phyloP scores from a whole-genome alignment of 176 grass and related monocot species.

The Cenchrus fungigraminus region DNA sequence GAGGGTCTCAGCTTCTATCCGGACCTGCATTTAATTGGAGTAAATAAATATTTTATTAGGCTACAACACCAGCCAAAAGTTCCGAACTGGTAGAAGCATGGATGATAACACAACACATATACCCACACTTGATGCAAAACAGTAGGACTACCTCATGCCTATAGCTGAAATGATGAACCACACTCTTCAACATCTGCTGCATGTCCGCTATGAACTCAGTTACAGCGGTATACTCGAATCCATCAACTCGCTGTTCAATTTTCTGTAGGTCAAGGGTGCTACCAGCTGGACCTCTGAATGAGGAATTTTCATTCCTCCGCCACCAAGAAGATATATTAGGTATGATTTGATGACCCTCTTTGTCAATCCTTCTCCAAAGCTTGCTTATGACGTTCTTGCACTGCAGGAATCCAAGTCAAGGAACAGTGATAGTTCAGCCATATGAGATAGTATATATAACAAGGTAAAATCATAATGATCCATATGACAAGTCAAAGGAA shows the following conservation, averaged over 20 bases:
- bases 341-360: slow-evolving; percentile 87
- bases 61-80: not conserved
- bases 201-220: slow-evolving; percentile 87
- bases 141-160: slow-evolving; percentile 60
- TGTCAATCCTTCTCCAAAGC: slow-evolving; percentile 90
- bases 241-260: slow-evolving; percentile 90
- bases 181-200: slow-evolving; percentile 88
- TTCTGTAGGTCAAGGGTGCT: slow-evolving; percentile 75
- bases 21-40: slow-evolving; percentile 56
- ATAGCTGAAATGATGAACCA: slow-evolving; percentile 79
- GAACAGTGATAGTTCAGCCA: slow-evolving; percentile 16
- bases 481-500: not conserved
- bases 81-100: not conserved
- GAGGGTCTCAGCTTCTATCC: slow-evolving; percentile 78
- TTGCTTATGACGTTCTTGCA: slow-evolving; percentile 99
- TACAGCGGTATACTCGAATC: slow-evolving; percentile 72
- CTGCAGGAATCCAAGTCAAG: slow-evolving; percentile 49
- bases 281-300: slow-evolving; percentile 56
- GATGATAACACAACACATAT: not conserved
- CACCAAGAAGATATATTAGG: slow-evolving; percentile 91
- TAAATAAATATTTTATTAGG: slow-evolving; percentile 13
- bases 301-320: slow-evolving; percentile 82
- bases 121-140: not conserved
- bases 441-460: slow-evolving; percentile 1
- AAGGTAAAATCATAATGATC: not conserved